Evolutionary conservation across 371 early-diverging fungal species (phyloP).

Genomic region (Apophysomyces elegans): DNA sequence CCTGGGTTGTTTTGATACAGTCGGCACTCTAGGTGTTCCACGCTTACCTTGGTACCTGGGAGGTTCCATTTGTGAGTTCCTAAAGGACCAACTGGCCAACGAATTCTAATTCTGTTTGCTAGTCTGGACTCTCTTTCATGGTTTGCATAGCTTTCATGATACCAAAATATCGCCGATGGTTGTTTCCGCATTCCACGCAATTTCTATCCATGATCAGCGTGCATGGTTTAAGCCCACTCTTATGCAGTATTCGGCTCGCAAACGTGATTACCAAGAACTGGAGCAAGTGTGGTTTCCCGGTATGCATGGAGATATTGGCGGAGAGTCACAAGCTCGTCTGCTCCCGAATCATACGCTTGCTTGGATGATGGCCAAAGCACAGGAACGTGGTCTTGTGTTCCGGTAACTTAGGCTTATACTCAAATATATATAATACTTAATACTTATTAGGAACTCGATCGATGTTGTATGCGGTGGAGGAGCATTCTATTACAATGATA

Average conservation of each 20-base stretch:
- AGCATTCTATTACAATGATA: constrained; percentile 32
- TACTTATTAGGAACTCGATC: constrained; percentile 6
- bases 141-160: constrained; percentile 39
- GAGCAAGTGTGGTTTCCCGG: constrained; percentile 50
- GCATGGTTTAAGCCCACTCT: constrained; percentile 40
- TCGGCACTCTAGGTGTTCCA: constrained; percentile 43
- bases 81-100: not conserved
- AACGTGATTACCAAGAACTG: constrained; percentile 24
- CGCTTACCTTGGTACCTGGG: constrained; percentile 45
- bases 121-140: constrained; percentile 37
- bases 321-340: constrained; percentile 18
- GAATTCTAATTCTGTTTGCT: not conserved
- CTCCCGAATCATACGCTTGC: constrained; percentile 34
- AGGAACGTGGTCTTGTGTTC: constrained; percentile 32
- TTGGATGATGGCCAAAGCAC: constrained; percentile 45
- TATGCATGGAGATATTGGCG: constrained; percentile 41
- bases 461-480: constrained; percentile 13
- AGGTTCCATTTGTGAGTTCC: constrained; percentile 35
- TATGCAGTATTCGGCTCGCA: constrained; percentile 27
- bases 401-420: constrained; percentile 10
- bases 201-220: constrained; percentile 49
- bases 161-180: constrained; percentile 34
- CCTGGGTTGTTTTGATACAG: constrained; percentile 47
- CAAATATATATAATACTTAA: not conserved
- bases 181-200: constrained; percentile 40